Conservation (phyloP, 176 grass and related monocot genomes). For the Lolium rigidum region DNA sequence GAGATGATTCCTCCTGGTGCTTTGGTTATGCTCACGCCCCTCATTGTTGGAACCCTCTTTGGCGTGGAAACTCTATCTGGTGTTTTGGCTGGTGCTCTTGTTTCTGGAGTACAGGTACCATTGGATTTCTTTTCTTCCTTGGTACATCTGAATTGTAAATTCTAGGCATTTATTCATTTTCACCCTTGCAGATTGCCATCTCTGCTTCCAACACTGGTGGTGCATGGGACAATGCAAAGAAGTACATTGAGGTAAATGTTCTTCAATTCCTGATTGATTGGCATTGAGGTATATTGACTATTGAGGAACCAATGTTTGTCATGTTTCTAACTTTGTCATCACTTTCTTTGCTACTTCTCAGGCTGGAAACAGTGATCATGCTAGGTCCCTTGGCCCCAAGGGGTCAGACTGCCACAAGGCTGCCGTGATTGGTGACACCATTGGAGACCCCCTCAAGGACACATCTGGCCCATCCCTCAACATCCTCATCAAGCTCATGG, state of each 20-base stretch:
- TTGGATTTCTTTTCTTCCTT: background rate
- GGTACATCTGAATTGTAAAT: background rate
- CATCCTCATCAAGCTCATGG: constrained; percentile 98
- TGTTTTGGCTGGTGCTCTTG: constrained; percentile 88
- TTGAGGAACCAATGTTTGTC: background rate
- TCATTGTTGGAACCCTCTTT: constrained; percentile 83
- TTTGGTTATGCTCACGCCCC: constrained; percentile 84
- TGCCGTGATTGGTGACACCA: constrained; percentile 87
- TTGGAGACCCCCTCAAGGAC: constrained; percentile 93
- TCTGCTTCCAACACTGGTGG: constrained; percentile 94
- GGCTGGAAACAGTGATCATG: constrained; percentile 78
- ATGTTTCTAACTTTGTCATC: background rate
- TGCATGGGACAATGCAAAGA: constrained; percentile 95
- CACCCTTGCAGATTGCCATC: constrained; percentile 67
- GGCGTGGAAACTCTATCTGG: constrained; percentile 89
- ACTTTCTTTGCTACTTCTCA: constrained; percentile 30
- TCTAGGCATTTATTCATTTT: constrained; percentile 22
- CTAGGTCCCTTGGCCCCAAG: constrained; percentile 73
- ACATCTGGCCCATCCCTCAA: constrained; percentile 86
- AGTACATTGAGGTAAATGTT: constrained; percentile 84
- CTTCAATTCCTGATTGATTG: background rate
- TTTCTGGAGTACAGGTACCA: constrained; percentile 84
- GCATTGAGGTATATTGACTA: background rate
- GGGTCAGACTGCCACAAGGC: constrained; percentile 93
- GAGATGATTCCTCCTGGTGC: constrained; percentile 95